Base-by-base conservation (phyloP, 306 rosid genomes). In the Vicia faba region DNA sequence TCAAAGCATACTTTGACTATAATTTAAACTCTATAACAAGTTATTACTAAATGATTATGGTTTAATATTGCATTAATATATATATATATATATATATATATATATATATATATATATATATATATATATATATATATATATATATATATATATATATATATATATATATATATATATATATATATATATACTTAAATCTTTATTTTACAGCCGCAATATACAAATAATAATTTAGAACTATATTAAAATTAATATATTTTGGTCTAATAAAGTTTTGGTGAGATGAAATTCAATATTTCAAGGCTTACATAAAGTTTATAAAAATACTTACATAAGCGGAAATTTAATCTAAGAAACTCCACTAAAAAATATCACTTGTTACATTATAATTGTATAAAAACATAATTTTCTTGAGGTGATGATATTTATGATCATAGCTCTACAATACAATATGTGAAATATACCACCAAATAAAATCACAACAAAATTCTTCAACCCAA, bases 401-500 rank as follows among this genome's bases (percentile, higher is more conserved):
- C 2, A 15, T 0, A 3, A 51, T 20, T 15, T 16, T 46, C 11
- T 46, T 16, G 54, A 8, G 29, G 14, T 33, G 14, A 20, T 49
- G 14, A 53, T 11, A 25, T 54, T 54, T 54, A 55, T 26, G 18
- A 51, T 19, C 31, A 55, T n/a, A 26, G 5, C 5, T 55, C 48
- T 58, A 69, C 14, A 46, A 73, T 51, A 43, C 12, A 36, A 13
- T 9, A 46, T 59, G 26, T 55, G 18, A 20, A 68, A 62, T 12
- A 33, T 62, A 63, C 45, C 25, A 45, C 53, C 50, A 66, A 61
- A 14, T 15, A 26, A 50, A 71, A 53, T 23, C 11, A n/a, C 64
- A 41, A 58, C 56, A 65, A 48, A 12, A 59, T 15, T 43, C 60
- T 49, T 20, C 38, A 23, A 54, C 55, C 38, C 16, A 46, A 16